These are phyloP conservation scores for Suhomyces vadensis DNA, from an alignment of 805 yeast genomes.

Conservation along the genomic window DNA sequence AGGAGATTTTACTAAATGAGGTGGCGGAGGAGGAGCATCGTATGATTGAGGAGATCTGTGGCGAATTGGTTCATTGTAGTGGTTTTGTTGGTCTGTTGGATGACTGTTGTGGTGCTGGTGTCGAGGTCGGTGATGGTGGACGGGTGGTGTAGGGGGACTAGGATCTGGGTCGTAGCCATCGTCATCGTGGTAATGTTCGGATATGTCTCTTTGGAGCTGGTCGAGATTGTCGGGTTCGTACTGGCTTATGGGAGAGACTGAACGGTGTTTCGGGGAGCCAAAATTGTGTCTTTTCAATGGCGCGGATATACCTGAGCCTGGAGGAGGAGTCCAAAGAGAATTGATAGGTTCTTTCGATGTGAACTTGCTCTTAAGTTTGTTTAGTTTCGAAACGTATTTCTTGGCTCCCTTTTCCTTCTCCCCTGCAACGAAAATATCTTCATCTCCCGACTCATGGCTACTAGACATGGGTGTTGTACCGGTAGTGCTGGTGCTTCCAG, in stretches of 20 bases:
- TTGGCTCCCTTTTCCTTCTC: constrained; percentile 8
- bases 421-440: constrained; percentile 2
- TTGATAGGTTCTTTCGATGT: constrained; percentile 37
- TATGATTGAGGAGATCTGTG: background rate
- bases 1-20: background rate
- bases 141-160: constrained; percentile 25
- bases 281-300: background rate
- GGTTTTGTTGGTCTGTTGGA: no score
- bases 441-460: constrained; percentile 5
- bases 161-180: constrained; percentile 15
- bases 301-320: background rate
- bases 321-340: constrained; percentile 21
- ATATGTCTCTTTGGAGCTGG: constrained; percentile 8
- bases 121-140: background rate
- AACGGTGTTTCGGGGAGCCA: constrained; percentile 9
- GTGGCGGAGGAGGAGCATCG: background rate
- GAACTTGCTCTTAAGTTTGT: constrained; percentile 34
- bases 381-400: constrained; percentile 29
- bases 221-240: constrained; percentile 14
- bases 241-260: constrained; percentile 23
- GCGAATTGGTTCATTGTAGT: background rate
- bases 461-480: constrained; percentile 5
- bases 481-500: constrained; percentile 3
- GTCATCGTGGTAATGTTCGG: background rate
- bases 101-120: no score